A percentile compares a stretch with the other conserved stretches of the same genome.
These are phyloP conservation scores for Helotiales sp. DNA, from an alignment of 2,329 filamentous ascomycete species.

Conservation along the genomic window DNA sequence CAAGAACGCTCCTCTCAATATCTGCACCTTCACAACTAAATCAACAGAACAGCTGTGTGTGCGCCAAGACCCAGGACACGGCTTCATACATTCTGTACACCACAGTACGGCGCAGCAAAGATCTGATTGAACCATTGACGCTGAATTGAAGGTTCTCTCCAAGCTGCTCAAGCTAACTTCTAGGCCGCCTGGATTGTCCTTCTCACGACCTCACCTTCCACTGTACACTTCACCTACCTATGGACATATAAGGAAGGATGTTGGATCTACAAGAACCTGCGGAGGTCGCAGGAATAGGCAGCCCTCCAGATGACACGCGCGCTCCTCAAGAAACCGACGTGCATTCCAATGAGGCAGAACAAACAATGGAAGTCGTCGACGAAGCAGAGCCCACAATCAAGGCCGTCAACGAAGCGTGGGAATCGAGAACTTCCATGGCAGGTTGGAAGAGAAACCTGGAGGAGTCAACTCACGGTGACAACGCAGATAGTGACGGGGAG, in stretches of 20 bases:
- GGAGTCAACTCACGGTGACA: neutral
- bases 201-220: neutral
- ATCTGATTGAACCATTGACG: neutral
- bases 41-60: neutral
- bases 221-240: neutral
- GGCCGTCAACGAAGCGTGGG: neutral
- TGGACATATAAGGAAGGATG: neutral
- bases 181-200: neutral
- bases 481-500: constrained; percentile 23
- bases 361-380: neutral
- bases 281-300: neutral
- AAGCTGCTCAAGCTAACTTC: neutral
- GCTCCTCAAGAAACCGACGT: neutral
- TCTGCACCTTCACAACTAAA: neutral
- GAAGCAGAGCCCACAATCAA: neutral
- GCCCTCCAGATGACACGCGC: neutral
- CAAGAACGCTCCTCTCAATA: neutral
- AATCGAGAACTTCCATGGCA: constrained; percentile 15
- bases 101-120: neutral
- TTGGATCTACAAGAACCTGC: neutral
- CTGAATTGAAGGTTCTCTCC: neutral
- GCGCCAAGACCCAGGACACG: neutral
- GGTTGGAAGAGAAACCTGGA: constrained; percentile 12
- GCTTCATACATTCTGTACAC: neutral
- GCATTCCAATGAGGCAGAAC: neutral